Base-by-base conservation (phyloP, 441 rosid genomes). In the Mallotus repandus region DNA sequence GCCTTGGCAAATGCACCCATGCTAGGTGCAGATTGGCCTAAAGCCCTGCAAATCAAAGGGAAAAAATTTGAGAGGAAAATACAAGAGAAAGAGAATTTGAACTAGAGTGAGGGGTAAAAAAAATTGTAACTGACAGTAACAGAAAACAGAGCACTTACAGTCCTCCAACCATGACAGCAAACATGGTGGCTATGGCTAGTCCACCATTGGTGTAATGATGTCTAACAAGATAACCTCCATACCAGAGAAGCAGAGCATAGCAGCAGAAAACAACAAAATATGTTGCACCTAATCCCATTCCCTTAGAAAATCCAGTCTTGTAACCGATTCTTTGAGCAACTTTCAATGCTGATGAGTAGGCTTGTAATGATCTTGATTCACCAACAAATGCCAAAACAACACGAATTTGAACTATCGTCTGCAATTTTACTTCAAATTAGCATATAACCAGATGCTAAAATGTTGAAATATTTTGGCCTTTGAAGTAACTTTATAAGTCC, bases 121-220 rank as follows among this genome's bases (percentile, higher is more conserved):
- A 59, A 52, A 1, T 15, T n/a, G 58, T 60, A 11, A 52, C 8
- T 18, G 35, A 1, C 50, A 35, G 68, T 60, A 75, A 43, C 6
- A 49, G 55, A 53, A 60, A 63, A 43, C 9, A 68, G 64, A 66
- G 77, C 41, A 83, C 98, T 89, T 82, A 96, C 99, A 96, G 66
- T 77, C 99, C 99, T 79, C 99, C 99, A 11, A 96, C 84, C 99
- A 96, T 96, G 70, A 96, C 99, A 5, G 97, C 93, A 73, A 96
- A 96, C 99, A 96, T 96, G 65, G 99, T 96, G 53, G 99, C 83
- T 32, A 96, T 92, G 6, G 99, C 99, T 43, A 96, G 97, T 61
- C 98, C 99, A 75, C 99, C 99, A 79, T 96, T 92, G 65, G 99
- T 96, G 76, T 82, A 86, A 87, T 88, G 99, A 59, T 94, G 98